phyloP scores from a whole-genome alignment of 2,329 filamentous ascomycete genomes.

The Emergomyces orientalis region DNA sequence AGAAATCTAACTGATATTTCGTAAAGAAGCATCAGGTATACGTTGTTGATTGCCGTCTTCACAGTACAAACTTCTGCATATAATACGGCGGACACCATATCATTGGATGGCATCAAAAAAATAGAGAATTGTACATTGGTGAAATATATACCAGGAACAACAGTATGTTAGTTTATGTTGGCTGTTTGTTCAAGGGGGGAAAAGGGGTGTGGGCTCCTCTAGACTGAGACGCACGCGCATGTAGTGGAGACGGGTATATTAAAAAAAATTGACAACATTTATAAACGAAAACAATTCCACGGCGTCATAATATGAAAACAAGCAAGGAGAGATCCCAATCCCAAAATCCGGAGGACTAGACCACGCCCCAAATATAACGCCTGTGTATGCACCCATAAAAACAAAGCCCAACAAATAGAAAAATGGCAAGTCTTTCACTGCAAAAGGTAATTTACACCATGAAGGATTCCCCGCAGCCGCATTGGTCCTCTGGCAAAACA shows the following conservation, averaged over 20 bases:
- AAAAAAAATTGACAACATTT: neutral
- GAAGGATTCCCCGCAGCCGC: slow-evolving; percentile 93
- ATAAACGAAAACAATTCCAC: neutral
- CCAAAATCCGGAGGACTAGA: neutral
- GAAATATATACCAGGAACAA: neutral
- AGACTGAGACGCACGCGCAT: neutral
- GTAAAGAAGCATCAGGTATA: too few species aligned
- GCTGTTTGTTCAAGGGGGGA: neutral
- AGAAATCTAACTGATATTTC: too few species aligned
- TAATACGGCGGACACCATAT: neutral
- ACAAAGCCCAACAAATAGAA: neutral
- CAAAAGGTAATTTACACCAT: slow-evolving; percentile 52
- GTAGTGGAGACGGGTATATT: slow-evolving; percentile 6
- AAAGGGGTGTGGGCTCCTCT: neutral
- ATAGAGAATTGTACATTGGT: neutral
- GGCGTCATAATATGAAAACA: neutral
- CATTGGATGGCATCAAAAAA: neutral
- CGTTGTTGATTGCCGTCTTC: too few species aligned
- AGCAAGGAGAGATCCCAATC: neutral
- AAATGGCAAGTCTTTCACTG: neutral
- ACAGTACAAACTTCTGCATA: too few species aligned
- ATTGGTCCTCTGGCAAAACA: slow-evolving; percentile 74
- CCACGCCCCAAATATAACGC: neutral
- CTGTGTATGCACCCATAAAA: slow-evolving; percentile 3
- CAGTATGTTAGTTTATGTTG: neutral